Evolutionary conservation across 2,329 filamentous ascomycete species (phyloP), one percentile per base, ranked within the genome.

Genomic region (Leptographium radiaticola): DNA sequence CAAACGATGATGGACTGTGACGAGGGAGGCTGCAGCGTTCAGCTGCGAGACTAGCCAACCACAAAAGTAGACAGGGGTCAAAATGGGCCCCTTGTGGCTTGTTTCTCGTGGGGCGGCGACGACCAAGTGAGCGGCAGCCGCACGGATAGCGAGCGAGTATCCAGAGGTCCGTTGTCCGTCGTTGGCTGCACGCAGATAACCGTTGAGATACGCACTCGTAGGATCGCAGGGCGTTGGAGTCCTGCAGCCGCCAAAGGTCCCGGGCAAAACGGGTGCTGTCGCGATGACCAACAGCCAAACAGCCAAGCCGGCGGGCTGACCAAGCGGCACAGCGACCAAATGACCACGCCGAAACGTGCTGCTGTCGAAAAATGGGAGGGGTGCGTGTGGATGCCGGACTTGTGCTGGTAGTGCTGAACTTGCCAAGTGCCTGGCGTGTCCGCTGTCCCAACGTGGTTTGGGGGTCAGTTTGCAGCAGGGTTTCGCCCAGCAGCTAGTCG

Each of bases 381-480:
- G 36, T 18, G 36, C 38, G 15, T 4, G 36, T 30, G 36, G 48
- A 49, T 38, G 33, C n/a, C 30, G 45, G 45, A 36, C 45, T 20
- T 42, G 18, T 31, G 38, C 45, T 48, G 12, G 45, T 36, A 49
- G 39, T 44, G 25, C 25, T 43, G 42, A 25, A 13, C 49, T 51
- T 16, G 36, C 51, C 30, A 40, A 51, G 20, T 20, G 31, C 12
- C 49, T 25, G 16, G 25, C 30, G 11, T 49, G 18, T 44, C 45
- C 25, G 25, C 25, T 52, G 42, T 45, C n/a, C 49, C 40, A 51
- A 51, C 49, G 40, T 44, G 49, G 49, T 44, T 52, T 31, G 50
- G 33, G 18, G 31, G n/a, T 13, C 15, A 8, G 25, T 25, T 42
- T 42, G 15, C 31, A 47, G 51, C 18, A 34, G 20, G 13, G 40